These are phyloP conservation scores for Aspergillus egyptiacus DNA, from an alignment of 495 filamentous ascomycete species.

Conservation along the genomic window DNA sequence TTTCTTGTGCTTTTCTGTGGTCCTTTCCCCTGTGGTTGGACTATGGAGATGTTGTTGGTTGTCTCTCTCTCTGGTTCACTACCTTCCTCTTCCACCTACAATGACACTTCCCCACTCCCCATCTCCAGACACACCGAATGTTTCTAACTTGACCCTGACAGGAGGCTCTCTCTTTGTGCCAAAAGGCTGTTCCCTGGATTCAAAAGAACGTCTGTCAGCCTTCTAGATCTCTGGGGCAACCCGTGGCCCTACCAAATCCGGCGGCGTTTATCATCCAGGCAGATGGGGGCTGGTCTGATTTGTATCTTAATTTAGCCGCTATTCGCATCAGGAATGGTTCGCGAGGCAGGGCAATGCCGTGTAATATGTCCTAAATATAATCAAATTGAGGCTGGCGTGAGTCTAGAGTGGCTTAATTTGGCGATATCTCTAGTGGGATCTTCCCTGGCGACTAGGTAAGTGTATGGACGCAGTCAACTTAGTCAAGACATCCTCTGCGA, in stretches of 20 bases:
- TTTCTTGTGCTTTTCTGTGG: background rate
- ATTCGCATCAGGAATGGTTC: background rate
- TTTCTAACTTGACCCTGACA: conserved; percentile 12
- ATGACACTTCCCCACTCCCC: no score
- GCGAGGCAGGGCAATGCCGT: background rate
- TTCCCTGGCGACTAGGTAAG: no score
- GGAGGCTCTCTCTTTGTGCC: conserved; percentile 16
- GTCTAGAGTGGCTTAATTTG: background rate
- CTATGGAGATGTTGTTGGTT: conserved; percentile 2
- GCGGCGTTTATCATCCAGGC: background rate
- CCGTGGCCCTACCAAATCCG: background rate
- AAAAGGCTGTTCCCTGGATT: conserved; percentile 5
- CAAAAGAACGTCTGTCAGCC: background rate
- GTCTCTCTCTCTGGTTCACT: background rate
- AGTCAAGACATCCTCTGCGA: no score
- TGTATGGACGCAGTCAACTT: no score
- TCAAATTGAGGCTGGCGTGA: no score
- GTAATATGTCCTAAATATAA: background rate
- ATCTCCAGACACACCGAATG: conserved; percentile 5
- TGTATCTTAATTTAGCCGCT: background rate
- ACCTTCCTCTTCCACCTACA: conserved; percentile 7
- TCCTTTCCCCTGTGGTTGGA: conserved; percentile 5
- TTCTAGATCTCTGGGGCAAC: conserved; percentile 7
- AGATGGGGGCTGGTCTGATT: no score
- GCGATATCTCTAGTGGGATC: no score